Conservation (phyloP, 257 asterid genomes). For the Solanum phureja region DNA sequence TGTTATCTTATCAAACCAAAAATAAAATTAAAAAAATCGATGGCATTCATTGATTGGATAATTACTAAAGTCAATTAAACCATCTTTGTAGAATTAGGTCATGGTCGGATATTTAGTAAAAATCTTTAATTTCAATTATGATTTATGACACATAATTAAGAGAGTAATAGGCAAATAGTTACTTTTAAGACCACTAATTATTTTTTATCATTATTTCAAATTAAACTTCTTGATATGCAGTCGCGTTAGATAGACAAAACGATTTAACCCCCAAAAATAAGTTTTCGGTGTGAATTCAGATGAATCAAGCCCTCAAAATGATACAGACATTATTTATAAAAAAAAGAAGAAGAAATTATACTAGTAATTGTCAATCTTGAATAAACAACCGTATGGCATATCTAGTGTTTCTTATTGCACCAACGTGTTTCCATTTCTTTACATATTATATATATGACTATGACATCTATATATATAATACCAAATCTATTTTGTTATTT, state of each 20-base stretch:
- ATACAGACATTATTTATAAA: too few species aligned
- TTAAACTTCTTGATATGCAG: not conserved
- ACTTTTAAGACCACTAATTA: not conserved
- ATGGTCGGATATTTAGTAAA: not conserved
- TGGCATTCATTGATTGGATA: not conserved
- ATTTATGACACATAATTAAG: not conserved
- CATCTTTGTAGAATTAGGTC: not conserved
- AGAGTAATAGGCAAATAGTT: not conserved
- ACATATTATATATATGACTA: not conserved
- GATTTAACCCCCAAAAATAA: rapidly evolving
- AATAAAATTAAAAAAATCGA: too few species aligned
- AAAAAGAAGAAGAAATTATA: too few species aligned
- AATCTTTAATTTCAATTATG: not conserved
- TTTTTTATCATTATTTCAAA: not conserved
- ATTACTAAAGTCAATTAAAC: not conserved
- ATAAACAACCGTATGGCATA: not conserved
- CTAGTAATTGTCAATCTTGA: not conserved
- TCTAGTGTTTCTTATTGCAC: not conserved
- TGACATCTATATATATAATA: not conserved
- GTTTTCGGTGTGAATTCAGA: rapidly evolving
- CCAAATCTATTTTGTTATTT: not conserved
- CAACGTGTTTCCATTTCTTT: not conserved
- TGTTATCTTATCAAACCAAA: not conserved
- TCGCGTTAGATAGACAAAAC: too few species aligned
- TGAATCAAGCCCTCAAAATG: not conserved